Percentiles rank a stretch among this genome's conserved stretches.
Conservation (phyloP, 2,329 filamentous ascomycete species). For the Trichoderma sp. region DNA sequence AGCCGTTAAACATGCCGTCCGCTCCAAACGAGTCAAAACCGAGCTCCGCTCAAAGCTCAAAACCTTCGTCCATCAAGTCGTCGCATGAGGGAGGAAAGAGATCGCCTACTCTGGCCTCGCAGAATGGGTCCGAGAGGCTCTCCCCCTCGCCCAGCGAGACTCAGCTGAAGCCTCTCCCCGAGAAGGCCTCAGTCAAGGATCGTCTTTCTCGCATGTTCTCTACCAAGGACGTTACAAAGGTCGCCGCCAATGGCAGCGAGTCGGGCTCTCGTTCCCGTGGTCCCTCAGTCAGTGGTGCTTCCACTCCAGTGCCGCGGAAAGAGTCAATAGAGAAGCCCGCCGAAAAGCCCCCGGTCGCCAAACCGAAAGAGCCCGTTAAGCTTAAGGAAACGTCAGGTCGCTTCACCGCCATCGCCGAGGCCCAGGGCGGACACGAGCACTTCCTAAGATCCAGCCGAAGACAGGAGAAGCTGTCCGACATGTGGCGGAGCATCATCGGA, state of each 20-base stretch:
- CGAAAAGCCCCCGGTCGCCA: slow-evolving; percentile 28
- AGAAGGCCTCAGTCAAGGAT: slow-evolving; percentile 63
- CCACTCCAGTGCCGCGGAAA: slow-evolving; percentile 44
- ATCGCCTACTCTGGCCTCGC: slow-evolving; percentile 41
- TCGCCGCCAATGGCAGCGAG: slow-evolving; percentile 36
- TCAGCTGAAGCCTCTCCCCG: slow-evolving; percentile 38
- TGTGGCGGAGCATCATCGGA: slow-evolving; percentile 83
- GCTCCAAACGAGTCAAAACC: slow-evolving; percentile 35
- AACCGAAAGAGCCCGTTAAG: slow-evolving; percentile 31
- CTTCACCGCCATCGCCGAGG: slow-evolving; percentile 50
- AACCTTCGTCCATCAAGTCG: slow-evolving; percentile 51
- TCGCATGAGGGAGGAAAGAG: slow-evolving; percentile 44
- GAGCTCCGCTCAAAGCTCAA: slow-evolving; percentile 46
- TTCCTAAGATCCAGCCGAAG: slow-evolving; percentile 84
- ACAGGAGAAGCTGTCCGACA: slow-evolving; percentile 91
- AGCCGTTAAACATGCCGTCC: slow-evolving; percentile 34
- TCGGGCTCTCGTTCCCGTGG: slow-evolving; percentile 34
- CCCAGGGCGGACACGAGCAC: slow-evolving; percentile 76
- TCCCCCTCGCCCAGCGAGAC: slow-evolving; percentile 27
- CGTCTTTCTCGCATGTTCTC: slow-evolving; percentile 65
- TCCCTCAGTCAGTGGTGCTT: slow-evolving; percentile 35
- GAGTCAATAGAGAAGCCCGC: slow-evolving; percentile 34
- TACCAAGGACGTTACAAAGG: slow-evolving; percentile 49
- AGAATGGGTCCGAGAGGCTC: slow-evolving; percentile 35
- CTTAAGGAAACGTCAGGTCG: slow-evolving; percentile 45